Evolutionary conservation across 2,329 filamentous ascomycete species (phyloP).

Genomic region (Aureobasidium leucospermi): DNA sequence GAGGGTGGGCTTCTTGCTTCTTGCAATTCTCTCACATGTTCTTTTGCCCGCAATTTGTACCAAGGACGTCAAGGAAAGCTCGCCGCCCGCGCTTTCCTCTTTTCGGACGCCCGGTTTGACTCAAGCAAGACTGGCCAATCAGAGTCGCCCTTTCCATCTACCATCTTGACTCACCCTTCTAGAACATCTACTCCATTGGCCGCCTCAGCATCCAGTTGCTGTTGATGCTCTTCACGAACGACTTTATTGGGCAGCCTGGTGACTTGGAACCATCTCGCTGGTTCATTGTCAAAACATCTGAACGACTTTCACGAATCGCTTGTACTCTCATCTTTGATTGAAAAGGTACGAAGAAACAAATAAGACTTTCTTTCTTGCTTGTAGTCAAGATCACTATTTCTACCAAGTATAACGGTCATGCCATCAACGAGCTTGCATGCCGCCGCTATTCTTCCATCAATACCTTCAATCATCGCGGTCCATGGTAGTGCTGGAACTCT

Average conservation of each 20-base stretch:
- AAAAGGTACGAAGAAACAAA: neutral
- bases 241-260: too few species aligned
- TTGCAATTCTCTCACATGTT: constrained; percentile 10
- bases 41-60: constrained; percentile 13
- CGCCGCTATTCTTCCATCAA: neutral
- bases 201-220: too few species aligned
- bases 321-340: too few species aligned
- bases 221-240: too few species aligned
- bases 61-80: constrained; percentile 13
- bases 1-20: neutral
- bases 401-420: neutral
- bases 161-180: constrained; percentile 8
- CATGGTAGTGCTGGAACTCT: constrained; percentile 13
- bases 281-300: neutral
- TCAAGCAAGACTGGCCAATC: neutral
- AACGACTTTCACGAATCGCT: too few species aligned
- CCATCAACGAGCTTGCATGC: too few species aligned
- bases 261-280: neutral
- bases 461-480: constrained; percentile 1
- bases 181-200: neutral
- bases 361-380: neutral
- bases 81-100: constrained; percentile 7
- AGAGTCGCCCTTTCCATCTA: neutral
- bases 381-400: neutral
- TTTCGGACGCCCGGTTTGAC: constrained; percentile 1